Conservation (phyloP, 164 flowering plant species). For the Litsea cubeba region DNA sequence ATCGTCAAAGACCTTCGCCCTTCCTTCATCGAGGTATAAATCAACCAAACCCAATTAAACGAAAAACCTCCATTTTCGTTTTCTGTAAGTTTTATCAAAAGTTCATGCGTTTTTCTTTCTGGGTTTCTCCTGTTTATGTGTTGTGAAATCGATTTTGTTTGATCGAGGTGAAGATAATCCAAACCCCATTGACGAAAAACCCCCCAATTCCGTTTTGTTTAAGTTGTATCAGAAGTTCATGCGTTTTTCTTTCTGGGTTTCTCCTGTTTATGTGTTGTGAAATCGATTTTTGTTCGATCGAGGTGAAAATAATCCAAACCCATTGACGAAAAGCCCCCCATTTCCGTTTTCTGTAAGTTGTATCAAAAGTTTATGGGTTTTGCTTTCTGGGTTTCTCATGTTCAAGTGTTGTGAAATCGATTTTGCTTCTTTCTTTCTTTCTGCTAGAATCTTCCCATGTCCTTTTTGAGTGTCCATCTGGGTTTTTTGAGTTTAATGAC, state of each 20-base stretch:
- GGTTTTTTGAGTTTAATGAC: too few species aligned
- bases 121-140: neutral
- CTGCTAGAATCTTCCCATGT: too few species aligned
- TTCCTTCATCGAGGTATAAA: conserved; percentile 45
- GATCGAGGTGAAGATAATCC: conserved; percentile 33
- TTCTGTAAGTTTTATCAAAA: neutral
- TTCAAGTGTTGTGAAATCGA: neutral
- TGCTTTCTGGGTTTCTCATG: neutral
- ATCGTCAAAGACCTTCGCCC: conserved; percentile 55
- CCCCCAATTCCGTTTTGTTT: neutral
- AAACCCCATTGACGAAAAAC: neutral
- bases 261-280: neutral
- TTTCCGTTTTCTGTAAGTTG: neutral
- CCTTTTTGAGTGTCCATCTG: too few species aligned
- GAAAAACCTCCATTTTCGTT: neutral
- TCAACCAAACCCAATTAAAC: neutral
- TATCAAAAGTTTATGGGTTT: neutral
- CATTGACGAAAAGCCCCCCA: neutral
- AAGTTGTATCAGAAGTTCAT: neutral
- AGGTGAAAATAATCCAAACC: conserved; percentile 23
- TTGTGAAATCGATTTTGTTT: conserved; percentile 11
- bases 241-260: neutral
- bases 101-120: neutral
- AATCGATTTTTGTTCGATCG: conserved; percentile 50
- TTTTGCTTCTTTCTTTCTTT: conserved; percentile 11